Evolutionary conservation across 208 protist species (phyloP).

Genomic region (Crithidia acanthocephali): DNA sequence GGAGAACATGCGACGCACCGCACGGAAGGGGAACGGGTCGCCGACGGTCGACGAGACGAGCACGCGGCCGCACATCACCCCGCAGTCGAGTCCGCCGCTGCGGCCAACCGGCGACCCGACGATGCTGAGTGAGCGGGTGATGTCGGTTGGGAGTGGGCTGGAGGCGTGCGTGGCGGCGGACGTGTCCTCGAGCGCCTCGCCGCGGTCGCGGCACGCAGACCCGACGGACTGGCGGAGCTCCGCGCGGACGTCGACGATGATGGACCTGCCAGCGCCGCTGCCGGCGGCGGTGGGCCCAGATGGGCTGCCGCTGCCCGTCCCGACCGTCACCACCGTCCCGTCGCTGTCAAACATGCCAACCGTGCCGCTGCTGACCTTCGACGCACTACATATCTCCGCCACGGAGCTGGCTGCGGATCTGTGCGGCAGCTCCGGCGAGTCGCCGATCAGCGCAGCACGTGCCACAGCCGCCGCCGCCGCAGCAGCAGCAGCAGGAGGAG

Average conservation of each 20-base stretch:
- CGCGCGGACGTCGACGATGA: neutral
- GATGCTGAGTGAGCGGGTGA: conserved; percentile 1
- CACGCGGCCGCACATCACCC: conserved; percentile 16
- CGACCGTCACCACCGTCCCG: neutral
- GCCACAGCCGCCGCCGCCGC: neutral
- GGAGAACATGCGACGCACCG: conserved; percentile 54
- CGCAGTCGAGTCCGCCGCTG: conserved; percentile 22
- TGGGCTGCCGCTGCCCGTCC: too few relatives aligned
- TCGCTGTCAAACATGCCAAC: neutral
- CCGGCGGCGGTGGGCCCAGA: too few relatives aligned
- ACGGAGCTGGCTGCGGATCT: neutral
- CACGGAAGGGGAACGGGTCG: conserved; percentile 13
- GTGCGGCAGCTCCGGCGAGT: neutral
- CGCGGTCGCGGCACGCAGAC: conserved; percentile 5
- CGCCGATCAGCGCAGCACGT: neutral
- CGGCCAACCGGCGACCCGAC: conserved; percentile 8
- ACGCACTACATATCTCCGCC: neutral
- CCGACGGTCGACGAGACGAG: conserved; percentile 9
- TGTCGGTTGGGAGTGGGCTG: conserved; percentile 17
- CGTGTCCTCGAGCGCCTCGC: conserved; percentile 1
- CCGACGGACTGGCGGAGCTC: neutral
- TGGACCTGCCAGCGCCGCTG: conserved; percentile 1
- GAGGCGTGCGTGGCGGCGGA: conserved; percentile 11
- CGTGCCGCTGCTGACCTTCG: conserved; percentile 7
- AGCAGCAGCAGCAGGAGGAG: neutral